These are phyloP conservation scores for Carex cristatella DNA, from an alignment of 176 grass and related monocot genomes.

Conservation along the genomic window DNA sequence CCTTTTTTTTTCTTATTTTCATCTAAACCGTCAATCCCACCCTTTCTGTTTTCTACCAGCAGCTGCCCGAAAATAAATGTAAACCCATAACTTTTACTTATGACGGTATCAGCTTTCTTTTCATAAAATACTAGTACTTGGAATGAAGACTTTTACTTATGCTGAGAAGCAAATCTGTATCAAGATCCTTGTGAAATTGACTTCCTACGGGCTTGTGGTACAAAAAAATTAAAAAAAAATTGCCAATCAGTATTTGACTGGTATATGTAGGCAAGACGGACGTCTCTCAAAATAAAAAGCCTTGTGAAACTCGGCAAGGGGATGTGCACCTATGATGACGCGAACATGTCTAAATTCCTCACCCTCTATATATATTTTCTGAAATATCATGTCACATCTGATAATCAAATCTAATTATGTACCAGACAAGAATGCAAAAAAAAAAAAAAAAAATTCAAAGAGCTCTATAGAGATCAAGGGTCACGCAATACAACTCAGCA, in stretches of 20 bases:
- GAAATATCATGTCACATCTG: background rate
- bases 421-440: background rate
- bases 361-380: background rate
- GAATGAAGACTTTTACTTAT: too few species aligned
- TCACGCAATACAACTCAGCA: background rate
- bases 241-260: background rate
- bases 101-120: too few species aligned
- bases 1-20: background rate
- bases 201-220: too few species aligned
- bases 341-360: too few species aligned
- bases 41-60: background rate
- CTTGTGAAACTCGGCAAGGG: conserved; percentile 18
- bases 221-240: too few species aligned
- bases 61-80: too few species aligned
- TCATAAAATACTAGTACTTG: too few species aligned
- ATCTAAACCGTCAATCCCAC: background rate
- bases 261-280: conserved; percentile 22
- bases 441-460: background rate
- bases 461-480: background rate
- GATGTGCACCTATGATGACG: background rate
- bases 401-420: background rate
- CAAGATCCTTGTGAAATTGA: too few species aligned
- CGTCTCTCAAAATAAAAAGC: conserved; percentile 25
- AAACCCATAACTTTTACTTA: too few species aligned
- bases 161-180: too few species aligned